Conservation (phyloP, 768 basidiomycete genomes). For the Lactarius pseudohatsudake region DNA sequence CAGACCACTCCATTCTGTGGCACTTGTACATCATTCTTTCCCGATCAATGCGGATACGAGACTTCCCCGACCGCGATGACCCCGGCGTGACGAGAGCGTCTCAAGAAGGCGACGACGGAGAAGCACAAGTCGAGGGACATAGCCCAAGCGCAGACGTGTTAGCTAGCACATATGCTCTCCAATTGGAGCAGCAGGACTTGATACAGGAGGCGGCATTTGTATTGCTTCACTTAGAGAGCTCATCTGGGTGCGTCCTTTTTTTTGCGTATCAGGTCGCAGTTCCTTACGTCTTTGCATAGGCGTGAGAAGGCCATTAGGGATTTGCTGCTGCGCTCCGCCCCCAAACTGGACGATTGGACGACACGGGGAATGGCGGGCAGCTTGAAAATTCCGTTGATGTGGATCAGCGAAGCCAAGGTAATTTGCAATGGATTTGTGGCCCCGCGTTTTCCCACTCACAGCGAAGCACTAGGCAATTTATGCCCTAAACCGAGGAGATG, state of each 20-base stretch:
- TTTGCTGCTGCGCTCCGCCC: conserved; percentile 67
- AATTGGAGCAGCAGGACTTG: conserved; percentile 78
- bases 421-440: conserved; percentile 22
- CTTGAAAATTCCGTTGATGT: conserved; percentile 76
- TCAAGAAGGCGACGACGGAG: conserved; percentile 44
- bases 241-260: conserved; percentile 57
- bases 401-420: conserved; percentile 92
- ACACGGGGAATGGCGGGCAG: conserved; percentile 69
- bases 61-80: conserved; percentile 80
- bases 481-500: conserved; percentile 57
- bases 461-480: conserved; percentile 56
- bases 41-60: conserved; percentile 76
- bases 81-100: conserved; percentile 39
- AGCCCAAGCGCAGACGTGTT: conserved; percentile 82
- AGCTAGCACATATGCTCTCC: conserved; percentile 80
- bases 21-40: conserved; percentile 89
- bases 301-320: conserved; percentile 82
- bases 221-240: conserved; percentile 81
- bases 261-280: conserved; percentile 9
- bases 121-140: conserved; percentile 64
- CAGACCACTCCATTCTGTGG: conserved; percentile 88
- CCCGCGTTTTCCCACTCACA: conserved; percentile 6
- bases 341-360: conserved; percentile 69
- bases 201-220: conserved; percentile 89
- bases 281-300: conserved; percentile 41